Conservation (phyloP, 2,329 filamentous ascomycete species). For the Trichoderma oligosporum region DNA sequence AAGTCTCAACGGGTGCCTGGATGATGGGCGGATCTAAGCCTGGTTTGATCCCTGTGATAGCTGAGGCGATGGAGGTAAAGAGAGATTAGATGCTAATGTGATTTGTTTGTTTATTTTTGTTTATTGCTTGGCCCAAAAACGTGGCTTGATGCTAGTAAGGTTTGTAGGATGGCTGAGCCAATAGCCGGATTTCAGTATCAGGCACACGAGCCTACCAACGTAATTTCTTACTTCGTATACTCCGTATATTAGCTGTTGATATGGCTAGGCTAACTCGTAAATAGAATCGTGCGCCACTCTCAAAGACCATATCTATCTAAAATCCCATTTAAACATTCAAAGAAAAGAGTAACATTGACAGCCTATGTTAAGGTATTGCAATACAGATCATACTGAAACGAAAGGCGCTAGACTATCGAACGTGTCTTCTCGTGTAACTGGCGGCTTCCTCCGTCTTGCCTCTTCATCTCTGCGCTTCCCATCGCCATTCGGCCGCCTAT, state of each 20-base stretch:
- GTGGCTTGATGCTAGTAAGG: constrained; percentile 7
- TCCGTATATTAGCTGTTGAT: neutral
- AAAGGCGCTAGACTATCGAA: neutral
- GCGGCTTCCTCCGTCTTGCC: neutral
- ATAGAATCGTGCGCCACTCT: no score
- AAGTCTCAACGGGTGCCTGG: constrained; percentile 12
- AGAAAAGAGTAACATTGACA: no score
- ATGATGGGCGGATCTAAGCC: neutral
- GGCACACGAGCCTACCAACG: neutral
- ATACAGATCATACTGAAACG: no score
- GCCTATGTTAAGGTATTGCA: no score
- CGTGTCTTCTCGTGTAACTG: neutral
- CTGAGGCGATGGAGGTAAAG: neutral
- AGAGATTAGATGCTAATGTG: neutral
- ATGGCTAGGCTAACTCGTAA: no score
- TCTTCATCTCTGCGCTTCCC: neutral
- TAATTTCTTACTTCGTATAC: no score
- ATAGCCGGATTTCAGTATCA: neutral
- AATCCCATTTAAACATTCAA: no score
- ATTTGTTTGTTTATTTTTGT: constrained; percentile 1
- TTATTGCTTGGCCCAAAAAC: neutral
- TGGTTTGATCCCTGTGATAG: neutral
- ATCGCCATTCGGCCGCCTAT: no score
- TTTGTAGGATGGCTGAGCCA: neutral
- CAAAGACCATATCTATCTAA: no score